These are phyloP conservation scores for Suhomyces coccinellae DNA, from an alignment of 1,139 yeast species.

Conservation along the genomic window DNA sequence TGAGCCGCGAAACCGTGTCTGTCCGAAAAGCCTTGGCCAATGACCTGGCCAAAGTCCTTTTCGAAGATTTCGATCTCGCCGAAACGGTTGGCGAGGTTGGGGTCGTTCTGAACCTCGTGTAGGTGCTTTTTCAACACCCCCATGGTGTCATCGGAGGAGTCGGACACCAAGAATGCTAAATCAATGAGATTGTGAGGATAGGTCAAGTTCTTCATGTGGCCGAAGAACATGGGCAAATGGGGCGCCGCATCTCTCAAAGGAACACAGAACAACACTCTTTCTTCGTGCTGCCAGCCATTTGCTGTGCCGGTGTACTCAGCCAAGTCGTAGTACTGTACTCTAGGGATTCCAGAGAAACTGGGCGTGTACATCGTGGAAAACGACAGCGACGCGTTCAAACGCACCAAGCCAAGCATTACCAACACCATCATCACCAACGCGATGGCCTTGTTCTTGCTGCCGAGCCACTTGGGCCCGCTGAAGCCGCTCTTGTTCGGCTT, in stretches of 20 bases:
- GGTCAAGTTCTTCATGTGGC: conserved; percentile 56
- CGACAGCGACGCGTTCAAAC: not conserved
- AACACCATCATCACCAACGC: conserved; percentile 1
- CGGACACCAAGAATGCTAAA: conserved; percentile 58
- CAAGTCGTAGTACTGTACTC: conserved; percentile 48
- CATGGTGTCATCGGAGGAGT: conserved; percentile 59
- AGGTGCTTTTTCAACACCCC: conserved; percentile 46
- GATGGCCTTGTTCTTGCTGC: not conserved
- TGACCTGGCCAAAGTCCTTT: conserved; percentile 54
- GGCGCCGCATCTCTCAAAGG: conserved; percentile 63
- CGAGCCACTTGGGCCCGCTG: not conserved
- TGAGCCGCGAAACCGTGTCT: conserved; percentile 57
- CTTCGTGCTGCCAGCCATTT: conserved; percentile 57
- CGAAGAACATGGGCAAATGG: conserved; percentile 63
- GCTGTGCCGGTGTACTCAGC: conserved; percentile 42
- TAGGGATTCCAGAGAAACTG: conserved; percentile 20
- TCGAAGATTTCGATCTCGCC: conserved; percentile 59
- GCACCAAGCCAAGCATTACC: not conserved
- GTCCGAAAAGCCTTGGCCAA: conserved; percentile 54
- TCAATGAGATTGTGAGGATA: conserved; percentile 60
- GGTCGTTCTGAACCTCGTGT: conserved; percentile 43
- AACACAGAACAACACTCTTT: conserved; percentile 56
- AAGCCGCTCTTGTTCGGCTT: not conserved
- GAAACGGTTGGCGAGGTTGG: conserved; percentile 44
- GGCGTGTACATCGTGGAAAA: conserved; percentile 18